Base-by-base conservation (phyloP, 495 filamentous ascomycete genomes). In the Darksidea phi region DNA sequence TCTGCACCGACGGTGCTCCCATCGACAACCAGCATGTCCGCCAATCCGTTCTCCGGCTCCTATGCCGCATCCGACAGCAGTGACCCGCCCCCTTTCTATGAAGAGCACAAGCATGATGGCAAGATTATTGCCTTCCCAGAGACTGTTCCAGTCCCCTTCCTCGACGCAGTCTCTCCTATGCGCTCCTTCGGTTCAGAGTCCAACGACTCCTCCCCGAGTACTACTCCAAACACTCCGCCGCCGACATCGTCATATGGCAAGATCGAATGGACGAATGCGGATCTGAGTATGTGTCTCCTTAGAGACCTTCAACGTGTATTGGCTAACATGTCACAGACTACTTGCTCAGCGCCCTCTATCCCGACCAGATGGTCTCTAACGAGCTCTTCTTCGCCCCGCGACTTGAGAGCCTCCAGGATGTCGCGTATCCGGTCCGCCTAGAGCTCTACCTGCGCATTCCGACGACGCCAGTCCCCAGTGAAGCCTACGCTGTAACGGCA, bases 311-410 rank as follows among this genome's bases (percentile, higher is more conserved):
- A 34, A 2, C 38, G 11, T 8, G 48, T 20, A 18, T 3, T 15
- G 17, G 36, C 50, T 48, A 34, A 42, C 50, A 18, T 3, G 3
- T 24, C 37, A 26, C 11, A 61, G 58, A 47, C 52, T 55, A 63
- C 54, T 32, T 58, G 3, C 37, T 64, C 8, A 45, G 54, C 53
- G 43, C 58, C 20, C 52, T 64, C 36, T 58, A 46, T 18, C 47
- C 61, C 17, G 48, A 47, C 42, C 47, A 24, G 15, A n/a, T 47
- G 0, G 1, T 53, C 1, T 6, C 23, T n/a, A 48, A 48, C 34
- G 25, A 18, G 2, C 24, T 64, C 45, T 18, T 38, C 48, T 53
- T 64, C 46, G n/a, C n/a, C 0, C 61, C 54, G 47, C 23, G 25
- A 24, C 61, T 57, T 53, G 41, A 55, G 6, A 25, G 13, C 7